These are phyloP conservation scores for Metschnikowia sp. DNA, from an alignment of 805 yeast species.

Conservation along the genomic window DNA sequence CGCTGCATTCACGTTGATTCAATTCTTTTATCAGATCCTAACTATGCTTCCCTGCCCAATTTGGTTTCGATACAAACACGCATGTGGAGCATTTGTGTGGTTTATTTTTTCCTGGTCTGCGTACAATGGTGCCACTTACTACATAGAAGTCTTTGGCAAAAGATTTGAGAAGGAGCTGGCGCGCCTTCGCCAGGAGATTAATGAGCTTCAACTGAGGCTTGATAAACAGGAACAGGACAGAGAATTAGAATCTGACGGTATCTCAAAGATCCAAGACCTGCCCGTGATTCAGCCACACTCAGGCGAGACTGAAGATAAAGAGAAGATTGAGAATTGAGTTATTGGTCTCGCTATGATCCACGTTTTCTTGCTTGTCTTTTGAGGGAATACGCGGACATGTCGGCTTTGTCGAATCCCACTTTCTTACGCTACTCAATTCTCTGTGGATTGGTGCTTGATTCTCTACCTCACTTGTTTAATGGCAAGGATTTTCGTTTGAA, in stretches of 20 bases:
- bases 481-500: too few relatives aligned
- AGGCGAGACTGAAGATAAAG: background rate
- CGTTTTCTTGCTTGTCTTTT: too few relatives aligned
- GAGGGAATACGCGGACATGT: too few relatives aligned
- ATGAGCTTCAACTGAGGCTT: constrained; percentile 46
- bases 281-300: background rate
- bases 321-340: too few relatives aligned
- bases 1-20: constrained; percentile 79
- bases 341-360: too few relatives aligned
- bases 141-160: constrained; percentile 87
- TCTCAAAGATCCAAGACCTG: too few relatives aligned
- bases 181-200: constrained; percentile 68
- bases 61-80: constrained; percentile 70
- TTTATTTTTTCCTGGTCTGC: constrained; percentile 77
- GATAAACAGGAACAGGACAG: constrained; percentile 10
- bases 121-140: constrained; percentile 93
- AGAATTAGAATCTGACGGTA: too few relatives aligned
- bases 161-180: constrained; percentile 82
- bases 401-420: too few relatives aligned
- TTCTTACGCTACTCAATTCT: too few relatives aligned
- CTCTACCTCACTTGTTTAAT: too few relatives aligned
- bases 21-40: constrained; percentile 77
- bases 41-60: constrained; percentile 89
- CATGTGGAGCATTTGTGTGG: constrained; percentile 65
- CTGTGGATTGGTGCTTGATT: too few relatives aligned